phyloP scores from a whole-genome alignment of 2,329 filamentous ascomycete species.

The Bretziella fagacearum region DNA sequence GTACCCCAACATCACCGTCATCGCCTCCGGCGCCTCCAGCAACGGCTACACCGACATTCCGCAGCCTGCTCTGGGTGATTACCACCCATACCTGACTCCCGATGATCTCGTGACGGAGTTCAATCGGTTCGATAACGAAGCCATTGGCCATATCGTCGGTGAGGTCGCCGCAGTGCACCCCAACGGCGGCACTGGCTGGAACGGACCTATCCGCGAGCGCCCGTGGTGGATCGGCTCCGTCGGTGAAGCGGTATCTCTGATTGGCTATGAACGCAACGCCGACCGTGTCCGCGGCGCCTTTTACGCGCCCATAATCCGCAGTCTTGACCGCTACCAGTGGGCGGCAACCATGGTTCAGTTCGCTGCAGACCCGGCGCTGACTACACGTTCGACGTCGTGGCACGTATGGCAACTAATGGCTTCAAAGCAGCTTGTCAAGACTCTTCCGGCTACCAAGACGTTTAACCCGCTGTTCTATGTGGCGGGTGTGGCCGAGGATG shows the following conservation, averaged over 20 bases:
- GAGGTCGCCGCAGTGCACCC: constrained; percentile 36
- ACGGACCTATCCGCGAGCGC: constrained; percentile 28
- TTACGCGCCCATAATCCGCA: constrained; percentile 30
- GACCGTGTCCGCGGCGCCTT: constrained; percentile 38
- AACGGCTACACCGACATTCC: constrained; percentile 27
- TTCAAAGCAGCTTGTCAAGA: constrained; percentile 28
- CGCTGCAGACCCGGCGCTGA: constrained; percentile 30
- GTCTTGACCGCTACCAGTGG: constrained; percentile 35
- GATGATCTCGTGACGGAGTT: constrained; percentile 34
- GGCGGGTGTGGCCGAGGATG: constrained; percentile 28
- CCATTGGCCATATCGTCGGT: constrained; percentile 24
- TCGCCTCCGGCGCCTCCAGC: constrained; percentile 30
- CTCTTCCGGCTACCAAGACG: constrained; percentile 27
- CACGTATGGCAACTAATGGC: constrained; percentile 34
- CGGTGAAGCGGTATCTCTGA: constrained; percentile 46
- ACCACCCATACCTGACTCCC: constrained; percentile 35
- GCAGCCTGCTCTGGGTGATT: constrained; percentile 28
- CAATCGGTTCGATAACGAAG: constrained; percentile 34
- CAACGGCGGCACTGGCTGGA: constrained; percentile 34
- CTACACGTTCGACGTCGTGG: constrained; percentile 34
- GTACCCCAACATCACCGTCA: constrained; percentile 41
- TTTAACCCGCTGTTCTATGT: constrained; percentile 34
- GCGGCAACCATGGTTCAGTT: constrained; percentile 33
- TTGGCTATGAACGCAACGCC: constrained; percentile 48
- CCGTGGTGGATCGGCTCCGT: constrained; percentile 45